Conservation (phyloP, 257 asterid genomes). For the Vinca minor region DNA sequence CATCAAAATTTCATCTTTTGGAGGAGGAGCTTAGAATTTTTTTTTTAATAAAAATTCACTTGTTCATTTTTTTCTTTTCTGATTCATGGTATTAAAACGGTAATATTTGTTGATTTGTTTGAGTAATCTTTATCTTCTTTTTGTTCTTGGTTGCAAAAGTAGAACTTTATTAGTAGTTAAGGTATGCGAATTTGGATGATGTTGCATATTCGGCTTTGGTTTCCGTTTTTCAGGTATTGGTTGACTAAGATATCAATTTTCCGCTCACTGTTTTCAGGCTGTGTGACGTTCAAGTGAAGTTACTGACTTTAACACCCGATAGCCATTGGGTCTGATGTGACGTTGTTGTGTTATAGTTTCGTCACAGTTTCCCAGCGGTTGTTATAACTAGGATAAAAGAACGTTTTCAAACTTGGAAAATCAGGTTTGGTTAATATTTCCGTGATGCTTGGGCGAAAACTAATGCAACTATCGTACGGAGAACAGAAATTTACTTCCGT, state of each 20-base stretch:
- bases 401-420: background rate
- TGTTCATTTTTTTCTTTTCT: too few species aligned
- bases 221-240: background rate
- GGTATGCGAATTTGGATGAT: background rate
- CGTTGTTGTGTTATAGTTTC: background rate
- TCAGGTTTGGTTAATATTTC: background rate
- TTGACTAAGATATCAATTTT: background rate
- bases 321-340: background rate
- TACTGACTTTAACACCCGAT: background rate
- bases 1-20: background rate
- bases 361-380: background rate
- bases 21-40: background rate
- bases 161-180: too few species aligned
- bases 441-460: background rate
- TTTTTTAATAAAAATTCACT: background rate
- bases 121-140: background rate
- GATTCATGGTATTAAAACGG: background rate
- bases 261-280: background rate
- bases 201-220: too few species aligned
- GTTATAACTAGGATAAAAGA: background rate
- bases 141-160: background rate
- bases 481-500: background rate
- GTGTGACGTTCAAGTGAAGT: background rate
- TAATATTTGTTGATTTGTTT: background rate
- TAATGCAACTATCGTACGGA: background rate